Percentiles rank a stretch among this genome's conserved stretches.
phyloP scores from a whole-genome alignment of 2,329 filamentous ascomycete species.

The Nakataea oryzae region DNA sequence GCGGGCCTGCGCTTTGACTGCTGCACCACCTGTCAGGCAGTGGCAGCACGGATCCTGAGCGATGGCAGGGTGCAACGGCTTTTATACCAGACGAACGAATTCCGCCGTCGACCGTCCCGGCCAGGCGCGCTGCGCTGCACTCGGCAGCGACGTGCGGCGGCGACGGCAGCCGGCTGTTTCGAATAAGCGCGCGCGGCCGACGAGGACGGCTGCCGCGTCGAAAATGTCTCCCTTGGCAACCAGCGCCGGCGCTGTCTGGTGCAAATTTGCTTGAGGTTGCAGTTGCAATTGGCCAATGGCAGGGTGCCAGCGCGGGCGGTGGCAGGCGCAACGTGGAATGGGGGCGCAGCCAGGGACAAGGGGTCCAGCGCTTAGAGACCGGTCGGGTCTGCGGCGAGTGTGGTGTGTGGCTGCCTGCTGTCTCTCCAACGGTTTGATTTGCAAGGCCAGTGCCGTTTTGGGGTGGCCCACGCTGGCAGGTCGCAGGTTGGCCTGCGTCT shows the following conservation, averaged over 20 bases:
- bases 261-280: constrained; percentile 11
- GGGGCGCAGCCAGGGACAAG: background rate
- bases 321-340: background rate
- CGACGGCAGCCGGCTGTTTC: constrained; percentile 2
- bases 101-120: background rate
- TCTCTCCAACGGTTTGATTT: background rate
- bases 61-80: background rate
- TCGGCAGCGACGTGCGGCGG: background rate
- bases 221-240: background rate
- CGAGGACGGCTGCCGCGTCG: background rate
- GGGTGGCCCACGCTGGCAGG: background rate
- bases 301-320: constrained; percentile 6
- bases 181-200: background rate
- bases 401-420: background rate
- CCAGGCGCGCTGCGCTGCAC: background rate
- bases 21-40: background rate
- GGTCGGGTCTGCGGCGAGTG: constrained; percentile 5
- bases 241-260: background rate
- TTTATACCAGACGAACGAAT: background rate
- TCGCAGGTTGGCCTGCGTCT: background rate
- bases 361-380: constrained; percentile 20
- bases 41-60: background rate
- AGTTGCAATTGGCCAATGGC: constrained; percentile 16
- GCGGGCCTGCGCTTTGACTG: background rate
- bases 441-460: background rate